Percentiles rank a stretch among this genome's conserved stretches.
These are phyloP conservation scores for Aspergillus melleus DNA, from an alignment of 2,329 filamentous ascomycete genomes.

Conservation along the genomic window DNA sequence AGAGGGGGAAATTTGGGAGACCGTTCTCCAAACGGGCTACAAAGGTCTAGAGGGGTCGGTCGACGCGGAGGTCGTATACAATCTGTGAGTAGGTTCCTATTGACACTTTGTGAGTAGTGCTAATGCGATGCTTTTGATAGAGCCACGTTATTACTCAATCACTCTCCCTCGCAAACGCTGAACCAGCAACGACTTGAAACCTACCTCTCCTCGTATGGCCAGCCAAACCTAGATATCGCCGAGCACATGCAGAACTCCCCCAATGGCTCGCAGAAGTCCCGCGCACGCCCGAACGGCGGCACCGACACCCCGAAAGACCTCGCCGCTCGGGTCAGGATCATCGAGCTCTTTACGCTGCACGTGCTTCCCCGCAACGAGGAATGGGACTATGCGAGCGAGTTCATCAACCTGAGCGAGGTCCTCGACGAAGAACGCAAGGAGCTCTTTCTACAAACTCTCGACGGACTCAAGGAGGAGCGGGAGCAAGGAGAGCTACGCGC, in stretches of 20 bases:
- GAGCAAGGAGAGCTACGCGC: conserved; percentile 67
- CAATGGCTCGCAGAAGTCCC: conserved; percentile 32
- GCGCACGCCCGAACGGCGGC: conserved; percentile 53
- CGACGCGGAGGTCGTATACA: conserved; percentile 82
- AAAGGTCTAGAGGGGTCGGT: conserved; percentile 85
- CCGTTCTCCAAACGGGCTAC: conserved; percentile 84
- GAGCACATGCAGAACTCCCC: conserved; percentile 56
- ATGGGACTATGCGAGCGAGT: conserved; percentile 93
- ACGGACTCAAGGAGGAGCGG: conserved; percentile 81
- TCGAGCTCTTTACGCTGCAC: conserved; percentile 93
- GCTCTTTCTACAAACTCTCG: conserved; percentile 81
- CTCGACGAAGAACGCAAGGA: conserved; percentile 91
- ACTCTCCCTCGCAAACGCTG: conserved; percentile 76
- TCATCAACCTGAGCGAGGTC: conserved; percentile 81
- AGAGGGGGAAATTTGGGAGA: conserved; percentile 91
- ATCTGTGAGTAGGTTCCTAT: conserved; percentile 42
- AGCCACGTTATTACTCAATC: conserved; percentile 85
- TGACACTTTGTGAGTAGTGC: background rate
- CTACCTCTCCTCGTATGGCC: conserved; percentile 76
- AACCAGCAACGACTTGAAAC: conserved; percentile 88
- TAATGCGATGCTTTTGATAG: conserved; percentile 46
- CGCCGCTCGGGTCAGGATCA: conserved; percentile 80
- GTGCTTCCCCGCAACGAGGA: conserved; percentile 91
- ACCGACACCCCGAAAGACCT: conserved; percentile 83
- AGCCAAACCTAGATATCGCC: conserved; percentile 71